Conservation (phyloP, 1,284 basidiomycete species). For the Anthracocystis walkeri region DNA sequence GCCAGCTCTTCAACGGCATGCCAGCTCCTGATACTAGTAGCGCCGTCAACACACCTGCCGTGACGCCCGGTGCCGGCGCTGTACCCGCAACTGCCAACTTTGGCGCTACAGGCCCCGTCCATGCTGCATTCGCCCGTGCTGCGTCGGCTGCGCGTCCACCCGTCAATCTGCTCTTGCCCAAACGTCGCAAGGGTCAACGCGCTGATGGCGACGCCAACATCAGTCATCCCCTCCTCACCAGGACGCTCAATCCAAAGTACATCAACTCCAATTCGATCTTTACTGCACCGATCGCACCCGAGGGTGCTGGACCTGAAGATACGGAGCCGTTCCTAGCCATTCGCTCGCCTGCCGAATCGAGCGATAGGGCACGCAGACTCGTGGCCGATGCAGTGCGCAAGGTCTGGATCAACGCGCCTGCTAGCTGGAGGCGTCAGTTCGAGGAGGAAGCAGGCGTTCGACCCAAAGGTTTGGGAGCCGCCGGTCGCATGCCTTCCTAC, state of each 20-base stretch:
- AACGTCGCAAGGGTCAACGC: constrained; percentile 18
- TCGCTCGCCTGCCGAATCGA: constrained; percentile 59
- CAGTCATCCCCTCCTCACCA: constrained; percentile 22
- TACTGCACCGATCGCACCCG: constrained; percentile 57
- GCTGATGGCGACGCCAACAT: constrained; percentile 1
- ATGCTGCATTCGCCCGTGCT: constrained; percentile 56
- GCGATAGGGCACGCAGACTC: constrained; percentile 60
- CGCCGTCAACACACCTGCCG: constrained; percentile 64
- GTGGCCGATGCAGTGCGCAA: constrained; percentile 65
- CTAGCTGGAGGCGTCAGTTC: constrained; percentile 64
- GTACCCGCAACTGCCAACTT: constrained; percentile 46
- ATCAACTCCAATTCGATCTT: constrained; percentile 52
- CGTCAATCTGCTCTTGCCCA: constrained; percentile 52
- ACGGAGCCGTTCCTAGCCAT: constrained; percentile 64
- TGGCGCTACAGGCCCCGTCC: constrained; percentile 49
- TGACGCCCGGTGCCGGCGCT: constrained; percentile 55
- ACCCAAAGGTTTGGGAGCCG: constrained; percentile 10
- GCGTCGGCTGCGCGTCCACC: constrained; percentile 49
- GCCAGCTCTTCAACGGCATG: constrained; percentile 60
- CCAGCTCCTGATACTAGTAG: constrained; percentile 56
- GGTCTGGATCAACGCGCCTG: constrained; percentile 65
- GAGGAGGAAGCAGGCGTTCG: constrained; percentile 53
- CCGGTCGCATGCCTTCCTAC: constrained; percentile 17
- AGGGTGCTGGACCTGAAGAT: constrained; percentile 52
- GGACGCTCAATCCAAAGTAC: constrained; percentile 30